Conservation (phyloP, 164 flowering plant genomes). For the Euptelea pleiosperma region DNA sequence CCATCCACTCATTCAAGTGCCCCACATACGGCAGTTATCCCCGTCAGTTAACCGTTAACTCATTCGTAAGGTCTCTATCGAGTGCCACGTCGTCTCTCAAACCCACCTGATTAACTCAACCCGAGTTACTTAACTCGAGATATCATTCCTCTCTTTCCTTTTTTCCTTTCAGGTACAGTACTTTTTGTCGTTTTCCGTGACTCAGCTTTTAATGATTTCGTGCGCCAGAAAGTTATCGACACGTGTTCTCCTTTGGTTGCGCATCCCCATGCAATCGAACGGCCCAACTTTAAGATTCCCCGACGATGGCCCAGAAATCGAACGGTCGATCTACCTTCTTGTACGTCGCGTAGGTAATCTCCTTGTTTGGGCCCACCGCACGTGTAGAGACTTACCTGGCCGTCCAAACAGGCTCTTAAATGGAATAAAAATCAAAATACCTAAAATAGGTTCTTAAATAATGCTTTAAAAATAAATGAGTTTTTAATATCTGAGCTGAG, state of each 20-base stretch:
- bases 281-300: slow-evolving; percentile 16
- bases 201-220: slow-evolving; percentile 30
- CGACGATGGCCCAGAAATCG: slow-evolving; percentile 10
- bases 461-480: not conserved
- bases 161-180: slow-evolving; percentile 18
- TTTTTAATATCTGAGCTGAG: not conserved
- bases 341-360: not conserved
- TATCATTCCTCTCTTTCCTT: slow-evolving; percentile 14
- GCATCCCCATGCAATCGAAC: slow-evolving; percentile 15
- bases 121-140: slow-evolving; percentile 13
- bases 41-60: slow-evolving; percentile 14
- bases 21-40: slow-evolving; percentile 5
- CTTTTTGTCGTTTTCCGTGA: slow-evolving; percentile 38
- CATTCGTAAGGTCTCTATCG: slow-evolving; percentile 3
- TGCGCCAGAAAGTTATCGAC: slow-evolving; percentile 13
- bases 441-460: not conserved
- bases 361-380: slow-evolving; percentile 10
- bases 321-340: slow-evolving; percentile 10
- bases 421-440: not conserved
- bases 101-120: slow-evolving; percentile 14
- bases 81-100: slow-evolving; percentile 21
- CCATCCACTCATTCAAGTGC: not conserved
- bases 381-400: slow-evolving; percentile 4
- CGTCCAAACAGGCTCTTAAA: too few species aligned
- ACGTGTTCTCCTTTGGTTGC: slow-evolving; percentile 19